Percentiles rank a stretch among this genome's conserved stretches.
These are phyloP conservation scores for Trematosphaeria pertusa DNA, from an alignment of 2,329 filamentous ascomycete species.

Conservation along the genomic window DNA sequence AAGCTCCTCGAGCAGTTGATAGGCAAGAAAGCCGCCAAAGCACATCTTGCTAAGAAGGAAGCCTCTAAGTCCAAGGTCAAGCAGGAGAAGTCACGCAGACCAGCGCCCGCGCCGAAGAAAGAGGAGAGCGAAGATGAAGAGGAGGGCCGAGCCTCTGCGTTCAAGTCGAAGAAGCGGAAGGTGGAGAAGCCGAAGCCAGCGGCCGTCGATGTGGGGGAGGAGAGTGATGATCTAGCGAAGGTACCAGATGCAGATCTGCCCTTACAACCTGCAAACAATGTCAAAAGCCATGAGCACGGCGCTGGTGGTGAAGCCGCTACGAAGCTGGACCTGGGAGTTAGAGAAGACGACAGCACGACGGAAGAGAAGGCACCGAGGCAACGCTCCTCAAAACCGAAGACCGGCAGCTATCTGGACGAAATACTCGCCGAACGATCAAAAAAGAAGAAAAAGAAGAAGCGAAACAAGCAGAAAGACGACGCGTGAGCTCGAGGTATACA, in stretches of 20 bases:
- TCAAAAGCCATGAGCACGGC: not conserved
- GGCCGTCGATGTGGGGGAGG: constrained; percentile 5
- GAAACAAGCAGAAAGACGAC: constrained; percentile 4
- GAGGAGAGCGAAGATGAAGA: constrained; percentile 50
- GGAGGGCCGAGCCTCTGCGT: constrained; percentile 42
- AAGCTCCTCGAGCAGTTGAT: constrained; percentile 51
- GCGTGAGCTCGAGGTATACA: not conserved
- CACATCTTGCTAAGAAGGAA: constrained; percentile 34
- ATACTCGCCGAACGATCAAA: constrained; percentile 56
- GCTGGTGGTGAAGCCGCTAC: not conserved
- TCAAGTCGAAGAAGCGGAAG: constrained; percentile 42
- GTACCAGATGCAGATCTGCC: constrained; percentile 1
- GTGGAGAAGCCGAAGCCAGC: constrained; percentile 24
- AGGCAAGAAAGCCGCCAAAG: constrained; percentile 52
- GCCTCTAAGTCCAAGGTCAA: constrained; percentile 30
- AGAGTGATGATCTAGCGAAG: constrained; percentile 21
- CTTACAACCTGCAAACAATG: not conserved
- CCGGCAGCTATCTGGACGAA: constrained; percentile 63
- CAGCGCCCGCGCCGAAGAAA: constrained; percentile 19
- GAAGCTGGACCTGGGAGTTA: not conserved
- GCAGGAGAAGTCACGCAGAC: constrained; percentile 27
- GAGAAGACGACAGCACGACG: not conserved
- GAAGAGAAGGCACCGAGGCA: constrained; percentile 2
- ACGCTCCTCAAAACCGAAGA: constrained; percentile 37
- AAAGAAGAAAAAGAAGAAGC: constrained; percentile 55